A percentile compares a stretch with the other conserved stretches of the same genome.
These are phyloP conservation scores for Mucor saturninus DNA, from an alignment of 371 early-diverging fungal species.

Conservation along the genomic window DNA sequence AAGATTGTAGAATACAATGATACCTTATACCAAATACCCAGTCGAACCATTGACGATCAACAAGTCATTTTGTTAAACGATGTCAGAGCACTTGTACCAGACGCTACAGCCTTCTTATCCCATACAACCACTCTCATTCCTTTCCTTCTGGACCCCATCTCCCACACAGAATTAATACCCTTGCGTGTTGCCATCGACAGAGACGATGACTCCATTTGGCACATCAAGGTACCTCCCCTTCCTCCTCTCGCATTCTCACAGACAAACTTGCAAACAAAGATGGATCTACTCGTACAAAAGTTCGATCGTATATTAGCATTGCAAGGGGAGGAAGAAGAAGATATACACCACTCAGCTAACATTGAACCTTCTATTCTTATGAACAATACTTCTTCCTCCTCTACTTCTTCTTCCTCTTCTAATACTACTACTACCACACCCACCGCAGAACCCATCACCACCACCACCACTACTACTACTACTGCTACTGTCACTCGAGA, in stretches of 20 bases:
- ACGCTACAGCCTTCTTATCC: conserved; percentile 44
- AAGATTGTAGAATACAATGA: conserved; percentile 39
- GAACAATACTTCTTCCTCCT: too few relatives aligned
- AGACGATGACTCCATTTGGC: conserved; percentile 31
- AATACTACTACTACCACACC: too few relatives aligned
- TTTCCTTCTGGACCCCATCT: conserved; percentile 35
- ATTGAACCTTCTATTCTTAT: too few relatives aligned
- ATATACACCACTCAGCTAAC: too few relatives aligned
- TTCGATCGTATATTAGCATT: conserved; percentile 22
- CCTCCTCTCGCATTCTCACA: too few relatives aligned
- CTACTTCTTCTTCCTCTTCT: too few relatives aligned
- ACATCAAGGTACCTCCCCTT: conserved; percentile 36
- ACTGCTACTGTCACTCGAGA: neutral
- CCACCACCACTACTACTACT: neutral
- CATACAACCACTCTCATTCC: conserved; percentile 41
- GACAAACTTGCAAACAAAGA: conserved; percentile 31
- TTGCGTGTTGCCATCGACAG: conserved; percentile 31
- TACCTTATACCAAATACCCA: conserved; percentile 40
- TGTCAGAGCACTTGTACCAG: conserved; percentile 42
- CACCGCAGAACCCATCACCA: too few relatives aligned
- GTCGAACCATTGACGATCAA: conserved; percentile 36
- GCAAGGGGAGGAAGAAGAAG: neutral
- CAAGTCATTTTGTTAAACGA: conserved; percentile 42
- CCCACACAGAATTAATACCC: conserved; percentile 31
- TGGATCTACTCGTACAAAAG: conserved; percentile 35